Percentiles rank a stretch among this genome's conserved stretches.
These are phyloP conservation scores for Candida labiduridarum DNA, from an alignment of 1,139 yeast species.

Conservation along the genomic window DNA sequence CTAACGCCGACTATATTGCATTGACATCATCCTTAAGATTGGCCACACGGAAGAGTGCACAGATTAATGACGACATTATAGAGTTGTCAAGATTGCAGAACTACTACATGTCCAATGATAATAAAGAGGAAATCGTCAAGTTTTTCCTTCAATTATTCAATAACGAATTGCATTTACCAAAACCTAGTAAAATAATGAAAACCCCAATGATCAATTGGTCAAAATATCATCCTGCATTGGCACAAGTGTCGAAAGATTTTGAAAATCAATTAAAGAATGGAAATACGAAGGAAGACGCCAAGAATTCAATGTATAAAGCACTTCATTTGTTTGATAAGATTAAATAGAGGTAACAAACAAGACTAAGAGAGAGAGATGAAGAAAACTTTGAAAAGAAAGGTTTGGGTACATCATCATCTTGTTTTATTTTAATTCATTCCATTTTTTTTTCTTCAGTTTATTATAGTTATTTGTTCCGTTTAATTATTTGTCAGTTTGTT, in stretches of 20 bases:
- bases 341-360: neutral
- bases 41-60: slow-evolving; percentile 24
- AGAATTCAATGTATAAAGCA: slow-evolving; percentile 28
- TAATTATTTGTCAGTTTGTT: neutral
- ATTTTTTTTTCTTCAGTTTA: neutral
- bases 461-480: neutral
- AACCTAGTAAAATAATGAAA: slow-evolving; percentile 35
- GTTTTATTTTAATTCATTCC: neutral
- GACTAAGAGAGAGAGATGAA: neutral
- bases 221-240: slow-evolving; percentile 26
- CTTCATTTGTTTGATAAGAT: slow-evolving; percentile 25
- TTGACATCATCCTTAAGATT: slow-evolving; percentile 39
- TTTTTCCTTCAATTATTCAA: slow-evolving; percentile 33
- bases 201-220: slow-evolving; percentile 45
- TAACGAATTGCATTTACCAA: slow-evolving; percentile 38
- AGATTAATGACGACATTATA: slow-evolving; percentile 35
- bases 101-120: slow-evolving; percentile 17
- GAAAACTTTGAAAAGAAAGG: neutral
- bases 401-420: neutral
- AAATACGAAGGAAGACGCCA: slow-evolving; percentile 18
- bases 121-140: slow-evolving; percentile 28
- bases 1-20: slow-evolving; percentile 44
- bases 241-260: slow-evolving; percentile 17
- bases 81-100: slow-evolving; percentile 31
- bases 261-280: slow-evolving; percentile 9